Evolutionary conservation across 805 yeast species (phyloP), one percentile per base, ranked within the genome.

Genomic region (Martiniozyma abietophila): DNA sequence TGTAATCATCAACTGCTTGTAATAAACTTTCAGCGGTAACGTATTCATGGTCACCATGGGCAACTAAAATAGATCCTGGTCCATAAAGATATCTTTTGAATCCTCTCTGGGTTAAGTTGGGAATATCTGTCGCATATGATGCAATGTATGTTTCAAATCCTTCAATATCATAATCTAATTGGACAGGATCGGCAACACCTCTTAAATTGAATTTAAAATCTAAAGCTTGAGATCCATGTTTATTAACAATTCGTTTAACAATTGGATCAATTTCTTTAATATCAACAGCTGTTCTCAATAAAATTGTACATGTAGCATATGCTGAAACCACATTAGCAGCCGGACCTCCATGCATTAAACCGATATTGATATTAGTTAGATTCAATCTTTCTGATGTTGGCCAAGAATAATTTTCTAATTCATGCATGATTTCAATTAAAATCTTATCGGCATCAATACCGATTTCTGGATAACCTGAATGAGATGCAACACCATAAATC

Each of bases 281-380:
- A 27, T 65, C 66, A 8, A 58, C 65, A 3, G 84, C 73, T 3
- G 75, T 70, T 50, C 88, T 62, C 40, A 76, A 58, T 12, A 71
- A 47, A 2, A 70, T 47, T 2, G 56, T 46, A 14, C 80, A 79
- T 7, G 47, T 43, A 1, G 81, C 80, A 17, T 51, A 42, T 2
- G 78, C 77, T 3, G 86, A 79, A 8, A 79, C 55, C 18, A 79
- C 82, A 51, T 79, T 79, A 7, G 67, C 59, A 4, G 85, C 88
- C 2, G 74, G 72, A 18, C 85, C 85, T 6, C 72, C 83, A 8
- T 56, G 40, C 16, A 79, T 59, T 16, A 48, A 35, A 1, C 85
- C 88, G 33, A 75, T 64, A 43, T 79, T 80, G 29, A 76, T 49
- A 2, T 83, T 79, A 1, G 80, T 61, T 6, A 66, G 65, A 2